phyloP scores from a whole-genome alignment of 202 grass and related monocot species.

The Carex arenaria region DNA sequence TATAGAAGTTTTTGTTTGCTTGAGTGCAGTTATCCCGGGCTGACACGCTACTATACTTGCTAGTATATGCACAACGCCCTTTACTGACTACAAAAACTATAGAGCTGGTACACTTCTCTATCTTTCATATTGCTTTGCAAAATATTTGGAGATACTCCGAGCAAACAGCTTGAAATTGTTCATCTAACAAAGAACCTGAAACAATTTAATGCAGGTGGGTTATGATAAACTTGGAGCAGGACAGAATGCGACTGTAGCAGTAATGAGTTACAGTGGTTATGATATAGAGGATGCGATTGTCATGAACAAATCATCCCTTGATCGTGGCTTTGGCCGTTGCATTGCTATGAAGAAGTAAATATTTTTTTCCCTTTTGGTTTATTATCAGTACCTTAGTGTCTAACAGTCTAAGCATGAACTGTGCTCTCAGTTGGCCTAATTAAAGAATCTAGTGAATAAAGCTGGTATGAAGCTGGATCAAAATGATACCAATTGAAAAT shows the following conservation, averaged over 20 bases:
- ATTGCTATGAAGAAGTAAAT: slow-evolving; percentile 97
- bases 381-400: background rate
- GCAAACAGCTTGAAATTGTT: background rate
- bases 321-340: slow-evolving; percentile 95
- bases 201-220: slow-evolving; percentile 59
- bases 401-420: background rate
- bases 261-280: slow-evolving; percentile 96
- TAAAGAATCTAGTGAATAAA: background rate
- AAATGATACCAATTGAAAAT: background rate
- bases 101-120: slow-evolving; percentile 61
- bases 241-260: slow-evolving; percentile 95
- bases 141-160: background rate
- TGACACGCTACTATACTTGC: slow-evolving; percentile 79
- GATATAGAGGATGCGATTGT: slow-evolving; percentile 99
- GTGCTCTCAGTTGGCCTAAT: background rate
- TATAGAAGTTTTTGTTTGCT: slow-evolving; percentile 30
- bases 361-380: background rate
- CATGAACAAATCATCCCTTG: slow-evolving; percentile 98
- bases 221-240: slow-evolving; percentile 93
- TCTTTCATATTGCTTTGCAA: background rate
- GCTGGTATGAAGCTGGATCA: background rate
- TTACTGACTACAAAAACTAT: slow-evolving; percentile 98
- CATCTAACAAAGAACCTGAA: background rate
- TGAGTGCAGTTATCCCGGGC: slow-evolving; percentile 64
- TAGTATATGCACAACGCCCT: slow-evolving; percentile 87